phyloP scores from a whole-genome alignment of 768 basidiomycete genomes.

The Amanita subjunquillea region DNA sequence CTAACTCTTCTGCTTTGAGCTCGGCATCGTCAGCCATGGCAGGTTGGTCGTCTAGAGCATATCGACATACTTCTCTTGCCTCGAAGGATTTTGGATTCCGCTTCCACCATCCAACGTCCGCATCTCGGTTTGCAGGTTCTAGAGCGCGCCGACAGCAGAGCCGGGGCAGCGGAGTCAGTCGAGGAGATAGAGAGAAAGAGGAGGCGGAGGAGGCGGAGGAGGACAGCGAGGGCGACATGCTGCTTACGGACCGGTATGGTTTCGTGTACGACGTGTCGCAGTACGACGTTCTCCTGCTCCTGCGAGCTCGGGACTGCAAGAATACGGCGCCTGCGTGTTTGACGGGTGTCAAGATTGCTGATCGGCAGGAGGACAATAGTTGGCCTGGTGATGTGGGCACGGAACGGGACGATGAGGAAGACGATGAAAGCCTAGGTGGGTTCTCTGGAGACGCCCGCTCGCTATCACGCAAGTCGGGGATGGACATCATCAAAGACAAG shows the following conservation, averaged over 20 bases:
- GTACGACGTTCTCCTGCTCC: constrained; percentile 70
- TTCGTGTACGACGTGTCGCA: constrained; percentile 83
- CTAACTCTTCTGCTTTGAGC: not conserved
- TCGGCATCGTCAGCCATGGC: not conserved
- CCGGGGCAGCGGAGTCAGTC: not conserved
- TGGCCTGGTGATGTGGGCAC: constrained; percentile 48
- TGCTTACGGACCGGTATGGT: constrained; percentile 79
- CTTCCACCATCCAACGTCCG: constrained; percentile 47
- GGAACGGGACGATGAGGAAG: constrained; percentile 31
- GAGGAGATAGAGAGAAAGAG: not conserved
- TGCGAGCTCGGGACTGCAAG: constrained; percentile 61
- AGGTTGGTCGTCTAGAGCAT: constrained; percentile 28
- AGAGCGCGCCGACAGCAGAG: constrained; percentile 35
- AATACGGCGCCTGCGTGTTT: constrained; percentile 76
- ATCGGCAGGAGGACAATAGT: constrained; percentile 67
- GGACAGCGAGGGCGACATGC: constrained; percentile 9
- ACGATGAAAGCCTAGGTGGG: constrained; percentile 11
- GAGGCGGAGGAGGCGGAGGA: not conserved
- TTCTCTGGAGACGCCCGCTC: not conserved
- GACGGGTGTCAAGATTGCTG: constrained; percentile 82
- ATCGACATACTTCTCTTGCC: constrained; percentile 49
- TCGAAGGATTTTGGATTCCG: constrained; percentile 67
- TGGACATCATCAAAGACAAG: constrained; percentile 37
- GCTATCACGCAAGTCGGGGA: constrained; percentile 14
- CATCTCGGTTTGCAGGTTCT: constrained; percentile 41